phyloP scores from a whole-genome alignment of 495 filamentous ascomycete genomes.

The Xylaria nigripes region DNA sequence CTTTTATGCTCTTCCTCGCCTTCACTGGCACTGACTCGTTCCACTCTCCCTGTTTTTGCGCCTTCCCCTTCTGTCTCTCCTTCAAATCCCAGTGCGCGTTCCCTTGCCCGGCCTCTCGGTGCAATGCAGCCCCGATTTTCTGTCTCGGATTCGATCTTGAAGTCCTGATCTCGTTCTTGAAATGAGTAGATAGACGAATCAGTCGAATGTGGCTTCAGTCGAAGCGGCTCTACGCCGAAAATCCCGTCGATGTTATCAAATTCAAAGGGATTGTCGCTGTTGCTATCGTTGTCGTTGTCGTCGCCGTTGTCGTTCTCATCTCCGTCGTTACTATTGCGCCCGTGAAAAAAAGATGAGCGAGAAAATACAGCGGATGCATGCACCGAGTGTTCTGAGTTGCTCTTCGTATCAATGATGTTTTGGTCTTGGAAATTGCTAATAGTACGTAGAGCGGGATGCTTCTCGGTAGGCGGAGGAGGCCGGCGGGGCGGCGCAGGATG shows the following conservation, averaged over 20 bases:
- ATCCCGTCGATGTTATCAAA: constrained; percentile 29
- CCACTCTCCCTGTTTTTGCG: background rate
- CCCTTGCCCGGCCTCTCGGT: background rate
- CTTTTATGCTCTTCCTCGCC: background rate
- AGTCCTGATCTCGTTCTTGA: constrained; percentile 10
- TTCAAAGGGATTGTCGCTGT: constrained; percentile 21
- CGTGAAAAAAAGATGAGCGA: constrained; percentile 34
- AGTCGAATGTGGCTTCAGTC: constrained; percentile 16
- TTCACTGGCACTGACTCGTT: constrained; percentile 24
- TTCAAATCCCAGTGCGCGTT: background rate
- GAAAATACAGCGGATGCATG: constrained; percentile 42
- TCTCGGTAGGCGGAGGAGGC: constrained; percentile 36
- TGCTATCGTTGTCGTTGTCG: constrained; percentile 34
- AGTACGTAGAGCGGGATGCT: constrained; percentile 40
- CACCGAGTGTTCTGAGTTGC: constrained; percentile 51
- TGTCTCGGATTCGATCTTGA: background rate
- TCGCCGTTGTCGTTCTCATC: constrained; percentile 31
- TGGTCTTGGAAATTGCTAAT: constrained; percentile 22
- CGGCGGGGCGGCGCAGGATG: constrained; percentile 32
- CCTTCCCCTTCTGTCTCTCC: background rate
- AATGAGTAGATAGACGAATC: constrained; percentile 19
- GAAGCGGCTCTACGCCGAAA: constrained; percentile 16
- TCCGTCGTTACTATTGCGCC: constrained; percentile 13
- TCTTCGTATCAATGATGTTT: constrained; percentile 28
- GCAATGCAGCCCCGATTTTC: background rate